Percentiles rank a stretch among this genome's conserved stretches.
Conservation (phyloP, 208 protist genomes). For the Trypanosoma avium region DNA sequence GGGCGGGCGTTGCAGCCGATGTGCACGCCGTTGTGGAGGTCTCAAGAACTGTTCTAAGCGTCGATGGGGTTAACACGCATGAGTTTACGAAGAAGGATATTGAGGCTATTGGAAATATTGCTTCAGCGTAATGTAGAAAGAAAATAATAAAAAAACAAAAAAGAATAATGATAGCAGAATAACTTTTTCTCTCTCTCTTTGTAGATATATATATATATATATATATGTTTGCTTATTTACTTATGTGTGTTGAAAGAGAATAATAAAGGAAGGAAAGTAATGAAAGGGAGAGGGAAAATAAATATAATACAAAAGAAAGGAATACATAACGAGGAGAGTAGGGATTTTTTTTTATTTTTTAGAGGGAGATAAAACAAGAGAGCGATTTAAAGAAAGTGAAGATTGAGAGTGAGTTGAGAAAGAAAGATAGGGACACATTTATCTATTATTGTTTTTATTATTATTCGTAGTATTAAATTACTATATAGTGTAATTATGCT, state of each 20-base stretch:
- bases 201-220: slow-evolving; percentile 3
- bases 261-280: not conserved
- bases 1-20: slow-evolving; percentile 1
- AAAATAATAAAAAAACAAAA: not conserved
- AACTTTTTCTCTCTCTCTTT: not conserved
- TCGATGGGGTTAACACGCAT: slow-evolving; percentile 35
- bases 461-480: too few relatives aligned
- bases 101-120: slow-evolving; percentile 36
- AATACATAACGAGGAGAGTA: too few relatives aligned
- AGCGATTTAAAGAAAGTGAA: too few relatives aligned
- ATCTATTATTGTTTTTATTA: too few relatives aligned
- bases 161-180: not conserved
- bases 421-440: too few relatives aligned
- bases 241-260: not conserved
- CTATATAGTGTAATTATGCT: too few relatives aligned
- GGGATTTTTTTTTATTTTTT: too few relatives aligned
- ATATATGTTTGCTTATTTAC: not conserved
- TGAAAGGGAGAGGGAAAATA: not conserved
- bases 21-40: slow-evolving; percentile 29
- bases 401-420: too few relatives aligned
- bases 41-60: slow-evolving; percentile 30
- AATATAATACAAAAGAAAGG: not conserved
- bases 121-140: slow-evolving; percentile 10
- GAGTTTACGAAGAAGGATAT: slow-evolving; percentile 66
- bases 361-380: too few relatives aligned